Base-by-base conservation (phyloP, 73 alveolate species). In the Paramecium sexaurelia region DNA sequence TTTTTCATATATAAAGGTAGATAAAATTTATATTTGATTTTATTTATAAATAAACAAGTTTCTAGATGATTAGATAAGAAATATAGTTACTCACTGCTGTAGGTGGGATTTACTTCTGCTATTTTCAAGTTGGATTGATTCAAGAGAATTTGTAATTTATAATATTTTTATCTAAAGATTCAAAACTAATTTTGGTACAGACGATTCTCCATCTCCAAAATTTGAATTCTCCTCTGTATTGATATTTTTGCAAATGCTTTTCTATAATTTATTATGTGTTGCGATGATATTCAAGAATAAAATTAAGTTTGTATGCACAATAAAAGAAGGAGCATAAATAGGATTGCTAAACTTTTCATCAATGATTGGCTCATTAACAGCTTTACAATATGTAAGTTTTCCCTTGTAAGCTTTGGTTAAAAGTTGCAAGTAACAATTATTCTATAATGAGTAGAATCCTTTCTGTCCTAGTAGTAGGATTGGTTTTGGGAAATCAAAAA, bases 391-490 rank as follows among this genome's bases (percentile, higher is more conserved):
- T n/a, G 73, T 88, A 20, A 68, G 91, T 40, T 88, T 68, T 55
- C 94, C 94, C 5, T 84, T 88, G 22, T n/a, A 88, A 88, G 94
- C 94, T 8, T 40, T 88, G 10, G 45, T 61, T 24, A 88, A 88
- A 82, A 88, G 94, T 33, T 88, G 94, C 61, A 88, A 88, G 87
- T 71, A 71, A 7, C 1, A 33, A 71, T 20, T 71, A 7, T 5
- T 33, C 8, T n/a, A 27, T 71, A 10, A 71, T 36, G 20, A n/a
- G 17, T 51, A 32, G 86, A 71, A 82, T 88, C 11, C 55, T 88
- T 22, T 88, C 94, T 29, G 94, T 88, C 15, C 32, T 88, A 7
- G 57, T 88, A 3, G 94, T 88, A 3, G 94, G 94, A 9, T 69
- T 88, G 22, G 55, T 88, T 17, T 71, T 88, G n/a, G 94, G 94